Evolutionary conservation across 768 basidiomycete genomes (phyloP), one percentile per base, ranked within the genome.

Genomic region (Boletus barrowsii): DNA sequence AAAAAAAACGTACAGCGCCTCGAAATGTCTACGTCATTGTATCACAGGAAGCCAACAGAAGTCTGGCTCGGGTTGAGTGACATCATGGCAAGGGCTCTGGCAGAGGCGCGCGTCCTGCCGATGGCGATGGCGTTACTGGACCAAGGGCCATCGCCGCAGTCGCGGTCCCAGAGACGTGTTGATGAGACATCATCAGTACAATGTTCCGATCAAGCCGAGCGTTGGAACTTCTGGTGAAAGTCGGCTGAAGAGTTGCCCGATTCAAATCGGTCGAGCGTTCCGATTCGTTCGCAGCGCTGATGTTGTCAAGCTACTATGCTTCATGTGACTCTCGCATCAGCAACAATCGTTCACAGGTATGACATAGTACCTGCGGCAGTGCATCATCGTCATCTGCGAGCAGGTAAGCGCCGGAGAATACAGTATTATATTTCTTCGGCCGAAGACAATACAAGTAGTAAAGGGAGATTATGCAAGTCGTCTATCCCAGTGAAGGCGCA

Each of bases 401-500:
- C 8, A 26, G 26, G 29, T 29, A 29, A 44, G 26, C 11, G n/a
- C 17, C 29, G 3, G 14, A 3, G 4, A 18, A 44, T 1, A 17
- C 36, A 45, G 32, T 13, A n/a, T 41, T 29, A 43, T 48, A 42
- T 58, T 53, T 54, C 51, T 42, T 47, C 7, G n/a, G 26, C 15
- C 11, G 24, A 46, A 4, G 42, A 53, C 33, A 41, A 49, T 56
- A 57, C 57, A 55, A 53, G 42, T 30, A 33, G 39, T 45, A 58
- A 46, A 37, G 39, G 47, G n/a, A 35, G 22, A 22, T 43, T n/a
- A 18, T 36, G 24, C 42, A 51, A 29, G 22, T 6, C 17, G 47
- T 44, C 58, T 62, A 69, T 44, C 62, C 52, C 6, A 54, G 24
- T 9, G 60, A 47, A 32, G 43, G 35, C 9, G 43, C 4, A 30